A percentile compares a stretch with the other conserved stretches of the same genome.
These are phyloP conservation scores for Xylariaceae sp. DNA, from an alignment of 2,329 filamentous ascomycete genomes.

Conservation along the genomic window DNA sequence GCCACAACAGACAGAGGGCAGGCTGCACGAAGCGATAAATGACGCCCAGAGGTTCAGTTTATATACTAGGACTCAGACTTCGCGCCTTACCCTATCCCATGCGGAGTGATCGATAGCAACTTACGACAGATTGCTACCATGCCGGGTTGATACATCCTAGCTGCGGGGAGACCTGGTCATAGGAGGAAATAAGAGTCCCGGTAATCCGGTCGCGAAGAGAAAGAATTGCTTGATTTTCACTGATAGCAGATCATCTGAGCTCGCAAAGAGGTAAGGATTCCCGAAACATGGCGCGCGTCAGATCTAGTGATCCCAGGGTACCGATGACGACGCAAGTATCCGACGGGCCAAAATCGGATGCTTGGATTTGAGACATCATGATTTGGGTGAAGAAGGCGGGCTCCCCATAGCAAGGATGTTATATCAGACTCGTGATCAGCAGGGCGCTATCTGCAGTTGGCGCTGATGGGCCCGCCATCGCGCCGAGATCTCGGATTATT, in stretches of 20 bases:
- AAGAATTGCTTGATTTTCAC: conserved; percentile 11
- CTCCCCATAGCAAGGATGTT: conserved; percentile 2
- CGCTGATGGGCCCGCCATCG: conserved; percentile 1
- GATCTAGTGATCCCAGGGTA: conserved; percentile 7
- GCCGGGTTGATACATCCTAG: conserved; percentile 1
- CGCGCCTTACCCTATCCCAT: background rate
- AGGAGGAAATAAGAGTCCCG: conserved; percentile 18
- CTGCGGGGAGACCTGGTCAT: conserved; percentile 11
- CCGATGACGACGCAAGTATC: conserved; percentile 8
- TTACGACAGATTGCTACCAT: background rate
- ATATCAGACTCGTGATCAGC: conserved; percentile 8
- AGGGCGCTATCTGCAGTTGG: conserved; percentile 4
- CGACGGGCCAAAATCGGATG: conserved; percentile 1
- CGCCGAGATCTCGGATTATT: conserved; percentile 6
- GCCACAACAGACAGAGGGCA: conserved; percentile 3
- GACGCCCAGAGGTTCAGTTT: conserved; percentile 4
- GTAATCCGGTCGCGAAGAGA: conserved; percentile 5
- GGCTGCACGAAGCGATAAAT: background rate
- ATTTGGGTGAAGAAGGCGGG: background rate
- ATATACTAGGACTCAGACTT: conserved; percentile 12
- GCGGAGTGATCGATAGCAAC: conserved; percentile 1
- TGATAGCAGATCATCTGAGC: conserved; percentile 10
- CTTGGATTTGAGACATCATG: background rate
- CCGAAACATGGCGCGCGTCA: conserved; percentile 7
- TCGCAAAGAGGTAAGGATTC: conserved; percentile 1